Evolutionary conservation across 129 eudicot species (phyloP).

Genomic region (Logfia minima): DNA sequence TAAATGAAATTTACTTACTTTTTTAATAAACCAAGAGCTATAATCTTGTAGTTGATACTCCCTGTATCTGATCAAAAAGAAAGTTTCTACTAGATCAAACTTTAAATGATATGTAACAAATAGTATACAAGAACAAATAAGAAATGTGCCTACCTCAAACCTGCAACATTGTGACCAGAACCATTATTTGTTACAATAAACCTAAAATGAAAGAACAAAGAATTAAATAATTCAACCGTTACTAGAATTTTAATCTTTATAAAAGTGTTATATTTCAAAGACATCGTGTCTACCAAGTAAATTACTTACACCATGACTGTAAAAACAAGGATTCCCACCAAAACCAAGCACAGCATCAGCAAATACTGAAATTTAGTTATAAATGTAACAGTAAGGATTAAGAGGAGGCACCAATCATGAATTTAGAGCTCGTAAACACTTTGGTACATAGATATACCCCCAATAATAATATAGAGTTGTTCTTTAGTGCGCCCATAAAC

Average conservation of each 20-base stretch:
- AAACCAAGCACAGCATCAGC: constrained; percentile 65
- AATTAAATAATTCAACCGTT: background rate
- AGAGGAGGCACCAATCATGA: constrained; percentile 1
- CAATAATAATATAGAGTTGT: constrained; percentile 76
- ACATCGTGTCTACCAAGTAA: background rate
- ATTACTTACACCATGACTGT: constrained; percentile 83
- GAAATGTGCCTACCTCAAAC: constrained; percentile 51
- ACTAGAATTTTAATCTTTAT: background rate
- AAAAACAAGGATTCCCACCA: constrained; percentile 83
- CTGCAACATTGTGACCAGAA: constrained; percentile 78
- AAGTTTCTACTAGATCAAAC: background rate
- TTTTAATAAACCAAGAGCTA: constrained; percentile 77
- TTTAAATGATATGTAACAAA: background rate
- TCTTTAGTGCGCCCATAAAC: constrained; percentile 88
- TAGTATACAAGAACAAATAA: background rate
- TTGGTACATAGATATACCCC: constrained; percentile 49
- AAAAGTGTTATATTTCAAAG: background rate
- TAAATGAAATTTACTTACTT: constrained; percentile 44
- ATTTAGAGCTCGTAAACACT: background rate
- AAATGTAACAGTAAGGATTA: constrained; percentile 7
- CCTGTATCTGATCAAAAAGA: constrained; percentile 60
- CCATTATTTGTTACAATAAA: constrained; percentile 85
- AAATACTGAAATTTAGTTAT: constrained; percentile 60
- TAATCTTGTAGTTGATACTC: constrained; percentile 96
- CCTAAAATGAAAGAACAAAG: constrained; percentile 32